A percentile compares a stretch with the other conserved stretches of the same genome.
These are phyloP conservation scores for Vigna angularis DNA, from an alignment of 306 rosid species.

Conservation along the genomic window DNA sequence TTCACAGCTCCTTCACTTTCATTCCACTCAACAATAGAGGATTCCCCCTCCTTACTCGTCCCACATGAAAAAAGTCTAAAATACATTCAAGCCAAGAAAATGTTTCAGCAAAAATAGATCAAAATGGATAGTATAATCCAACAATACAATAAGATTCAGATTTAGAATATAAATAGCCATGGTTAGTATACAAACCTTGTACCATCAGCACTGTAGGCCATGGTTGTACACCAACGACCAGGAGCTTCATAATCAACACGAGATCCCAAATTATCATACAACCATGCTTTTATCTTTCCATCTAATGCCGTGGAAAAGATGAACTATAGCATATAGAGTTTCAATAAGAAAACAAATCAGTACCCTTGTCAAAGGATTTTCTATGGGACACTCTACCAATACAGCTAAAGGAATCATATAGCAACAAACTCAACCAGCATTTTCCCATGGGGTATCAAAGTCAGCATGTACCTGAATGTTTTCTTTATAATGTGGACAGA, in stretches of 20 bases:
- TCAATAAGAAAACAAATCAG: constrained; percentile 33
- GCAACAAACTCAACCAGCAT: constrained; percentile 17
- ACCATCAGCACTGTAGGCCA: constrained; percentile 98
- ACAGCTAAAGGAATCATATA: constrained; percentile 26
- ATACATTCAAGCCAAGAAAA: constrained; percentile 22
- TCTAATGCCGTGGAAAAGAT: constrained; percentile 95
- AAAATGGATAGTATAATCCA: constrained; percentile 14
- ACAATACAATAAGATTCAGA: constrained; percentile 26
- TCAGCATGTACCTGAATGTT: constrained; percentile 76
- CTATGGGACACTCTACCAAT: constrained; percentile 24
- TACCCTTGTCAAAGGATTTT: constrained; percentile 26
- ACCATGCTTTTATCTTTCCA: constrained; percentile 98
- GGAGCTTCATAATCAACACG: constrained; percentile 99
- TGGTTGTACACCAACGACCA: constrained; percentile 99
- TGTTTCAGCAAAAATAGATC: constrained; percentile 17
- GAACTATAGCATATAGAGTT: constrained; percentile 58
- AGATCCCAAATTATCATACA: constrained; percentile 98
- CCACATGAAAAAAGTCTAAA: constrained; percentile 95
- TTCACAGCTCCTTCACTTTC: constrained; percentile 98
- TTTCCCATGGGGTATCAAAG: constrained; percentile 7
- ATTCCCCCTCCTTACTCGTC: constrained; percentile 92
- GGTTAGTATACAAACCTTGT: constrained; percentile 69
- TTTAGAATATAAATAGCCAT: constrained; percentile 36
- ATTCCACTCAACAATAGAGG: constrained; percentile 97
- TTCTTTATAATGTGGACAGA: constrained; percentile 96